These are phyloP conservation scores for Penicillium corylophilum DNA, from an alignment of 2,329 filamentous ascomycete genomes.

Conservation along the genomic window DNA sequence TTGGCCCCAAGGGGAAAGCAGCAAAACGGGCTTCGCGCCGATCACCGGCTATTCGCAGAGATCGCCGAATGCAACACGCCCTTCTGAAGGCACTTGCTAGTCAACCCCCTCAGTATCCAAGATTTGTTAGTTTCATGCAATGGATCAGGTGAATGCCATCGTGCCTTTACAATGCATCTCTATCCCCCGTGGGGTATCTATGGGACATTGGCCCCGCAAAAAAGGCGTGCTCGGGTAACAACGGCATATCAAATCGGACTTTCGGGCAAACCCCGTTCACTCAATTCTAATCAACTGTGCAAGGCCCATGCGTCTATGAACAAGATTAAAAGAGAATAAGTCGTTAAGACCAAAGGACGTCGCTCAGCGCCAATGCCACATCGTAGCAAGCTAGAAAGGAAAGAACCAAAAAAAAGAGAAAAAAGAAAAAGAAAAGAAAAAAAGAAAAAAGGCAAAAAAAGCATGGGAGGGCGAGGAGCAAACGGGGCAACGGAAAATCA, in stretches of 20 bases:
- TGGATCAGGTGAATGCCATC: not conserved
- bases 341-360: not conserved
- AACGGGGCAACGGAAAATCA: not conserved
- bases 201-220: slow-evolving; percentile 1
- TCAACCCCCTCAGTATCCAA: too few relatives aligned
- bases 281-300: slow-evolving; percentile 3
- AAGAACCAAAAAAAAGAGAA: not conserved
- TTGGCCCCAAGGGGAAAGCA: not conserved
- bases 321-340: slow-evolving; percentile 3
- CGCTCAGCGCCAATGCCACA: not conserved
- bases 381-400: not conserved
- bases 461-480: not conserved
- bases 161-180: not conserved
- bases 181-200: slow-evolving; percentile 1
- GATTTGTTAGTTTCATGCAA: not conserved
- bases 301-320: slow-evolving; percentile 15
- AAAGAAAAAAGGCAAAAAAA: not conserved
- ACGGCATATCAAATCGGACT: not conserved
- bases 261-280: not conserved
- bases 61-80: slow-evolving; percentile 15
- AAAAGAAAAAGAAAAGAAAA: not conserved
- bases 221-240: not conserved
- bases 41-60: slow-evolving; percentile 21
- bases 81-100: not conserved
- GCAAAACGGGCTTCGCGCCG: slow-evolving; percentile 14